Percentiles rank a stretch among this genome's conserved stretches.
These are phyloP conservation scores for Coemansia sp. DNA, from an alignment of 192 early-diverging fungal species.

Conservation along the genomic window DNA sequence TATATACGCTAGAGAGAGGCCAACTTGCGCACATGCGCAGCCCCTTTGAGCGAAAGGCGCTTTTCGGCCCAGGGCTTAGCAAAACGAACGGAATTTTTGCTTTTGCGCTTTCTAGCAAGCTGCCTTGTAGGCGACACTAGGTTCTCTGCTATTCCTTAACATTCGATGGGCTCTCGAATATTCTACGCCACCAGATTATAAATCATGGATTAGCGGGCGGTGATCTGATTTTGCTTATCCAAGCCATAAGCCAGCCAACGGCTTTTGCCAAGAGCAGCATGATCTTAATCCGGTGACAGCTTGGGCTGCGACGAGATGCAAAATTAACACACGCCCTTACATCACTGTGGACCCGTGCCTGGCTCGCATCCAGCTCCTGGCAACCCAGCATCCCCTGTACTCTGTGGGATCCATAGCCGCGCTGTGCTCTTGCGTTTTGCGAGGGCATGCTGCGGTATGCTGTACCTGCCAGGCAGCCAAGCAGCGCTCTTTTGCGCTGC, in stretches of 20 bases:
- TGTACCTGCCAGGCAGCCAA: slow-evolving; percentile 5
- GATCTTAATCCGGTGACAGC: background rate
- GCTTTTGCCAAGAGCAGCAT: background rate
- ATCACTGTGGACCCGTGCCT: background rate
- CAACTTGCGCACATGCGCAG: background rate
- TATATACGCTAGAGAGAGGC: background rate
- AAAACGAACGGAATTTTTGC: background rate
- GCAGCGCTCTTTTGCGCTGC: background rate
- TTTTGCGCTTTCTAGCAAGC: background rate
- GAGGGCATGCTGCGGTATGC: slow-evolving; percentile 8
- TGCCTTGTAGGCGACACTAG: background rate
- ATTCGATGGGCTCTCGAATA: background rate
- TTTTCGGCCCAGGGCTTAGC: background rate
- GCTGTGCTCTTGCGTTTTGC: slow-evolving; percentile 19
- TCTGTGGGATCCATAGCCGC: slow-evolving; percentile 14
- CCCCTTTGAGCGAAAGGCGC: background rate
- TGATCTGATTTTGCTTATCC: background rate
- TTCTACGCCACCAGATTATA: background rate
- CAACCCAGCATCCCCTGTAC: slow-evolving; percentile 16
- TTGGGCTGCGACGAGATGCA: background rate
- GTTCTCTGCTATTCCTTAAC: background rate
- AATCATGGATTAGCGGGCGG: background rate
- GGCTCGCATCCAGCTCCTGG: background rate
- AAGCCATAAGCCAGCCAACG: background rate
- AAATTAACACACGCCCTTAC: background rate